Conservation (phyloP, 2,329 filamentous ascomycete species). For the Phaeosphaeria sp. region DNA sequence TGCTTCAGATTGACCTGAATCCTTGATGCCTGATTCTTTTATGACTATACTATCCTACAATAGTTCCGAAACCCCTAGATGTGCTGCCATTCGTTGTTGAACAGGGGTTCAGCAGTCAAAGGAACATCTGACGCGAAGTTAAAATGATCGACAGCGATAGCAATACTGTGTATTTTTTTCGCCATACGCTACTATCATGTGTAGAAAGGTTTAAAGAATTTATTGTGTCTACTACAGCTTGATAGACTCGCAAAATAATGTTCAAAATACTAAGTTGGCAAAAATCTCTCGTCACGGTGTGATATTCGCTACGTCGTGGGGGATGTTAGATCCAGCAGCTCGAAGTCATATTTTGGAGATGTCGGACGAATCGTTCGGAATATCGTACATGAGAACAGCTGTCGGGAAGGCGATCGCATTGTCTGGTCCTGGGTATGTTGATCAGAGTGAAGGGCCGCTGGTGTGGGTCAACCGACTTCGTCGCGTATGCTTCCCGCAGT, state of each 20-base stretch:
- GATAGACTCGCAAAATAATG: slow-evolving; percentile 5
- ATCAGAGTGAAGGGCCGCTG: too few relatives aligned
- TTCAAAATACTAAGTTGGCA: too few relatives aligned
- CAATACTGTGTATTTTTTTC: slow-evolving; percentile 3
- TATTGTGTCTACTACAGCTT: slow-evolving; percentile 3
- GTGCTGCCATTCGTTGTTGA: background rate
- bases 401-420: too few relatives aligned
- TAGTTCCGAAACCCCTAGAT: background rate
- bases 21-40: slow-evolving; percentile 2
- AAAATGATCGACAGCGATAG: slow-evolving; percentile 3
- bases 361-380: too few relatives aligned
- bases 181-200: slow-evolving; percentile 2
- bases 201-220: slow-evolving; percentile 2
- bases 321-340: too few relatives aligned
- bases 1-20: slow-evolving; percentile 3
- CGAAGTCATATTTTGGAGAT: too few relatives aligned
- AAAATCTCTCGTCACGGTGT: slow-evolving; percentile 3
- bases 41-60: slow-evolving; percentile 3
- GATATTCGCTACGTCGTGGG: slow-evolving; percentile 6
- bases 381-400: too few relatives aligned
- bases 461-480: too few relatives aligned
- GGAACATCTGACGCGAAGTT: slow-evolving; percentile 1
- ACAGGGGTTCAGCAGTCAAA: background rate
- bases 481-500: too few relatives aligned
- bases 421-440: too few relatives aligned